phyloP scores from a whole-genome alignment of 345 rosid species.

The Ricinus communis region DNA sequence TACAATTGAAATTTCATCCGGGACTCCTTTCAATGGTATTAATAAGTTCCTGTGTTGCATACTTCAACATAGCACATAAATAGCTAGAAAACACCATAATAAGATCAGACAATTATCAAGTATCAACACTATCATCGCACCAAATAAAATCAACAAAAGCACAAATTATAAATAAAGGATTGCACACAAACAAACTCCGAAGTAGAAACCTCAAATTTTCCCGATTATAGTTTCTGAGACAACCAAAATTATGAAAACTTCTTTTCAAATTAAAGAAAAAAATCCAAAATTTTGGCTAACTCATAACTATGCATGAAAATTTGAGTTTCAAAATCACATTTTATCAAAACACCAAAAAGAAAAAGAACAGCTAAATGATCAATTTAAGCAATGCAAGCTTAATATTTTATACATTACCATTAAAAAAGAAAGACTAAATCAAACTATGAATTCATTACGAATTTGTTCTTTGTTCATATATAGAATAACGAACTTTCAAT shows the following conservation, averaged over 20 bases:
- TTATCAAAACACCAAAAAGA: neutral
- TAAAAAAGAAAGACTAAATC: neutral
- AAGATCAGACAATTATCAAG: neutral
- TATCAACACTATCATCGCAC: neutral
- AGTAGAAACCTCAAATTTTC: neutral
- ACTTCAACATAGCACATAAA: neutral
- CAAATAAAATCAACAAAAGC: too few relatives aligned
- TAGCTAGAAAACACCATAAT: neutral
- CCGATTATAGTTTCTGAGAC: neutral
- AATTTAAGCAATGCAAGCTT: too few relatives aligned
- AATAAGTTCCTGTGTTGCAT: neutral
- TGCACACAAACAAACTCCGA: neutral
- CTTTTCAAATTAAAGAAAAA: neutral
- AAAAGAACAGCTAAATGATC: neutral
- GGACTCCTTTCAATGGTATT: neutral
- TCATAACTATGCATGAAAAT: neutral
- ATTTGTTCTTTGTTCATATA: constrained; percentile 4
- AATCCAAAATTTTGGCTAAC: neutral
- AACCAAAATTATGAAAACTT: neutral
- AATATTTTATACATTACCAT: constrained; percentile 18
- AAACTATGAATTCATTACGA: neutral
- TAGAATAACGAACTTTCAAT: constrained; percentile 59
- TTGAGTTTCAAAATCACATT: neutral
- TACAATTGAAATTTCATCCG: neutral
- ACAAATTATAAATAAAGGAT: too few relatives aligned